Evolutionary conservation across 2,329 filamentous ascomycete species (phyloP), one percentile per base, ranked within the genome.

Genomic region (Paramyrothecium sp.): DNA sequence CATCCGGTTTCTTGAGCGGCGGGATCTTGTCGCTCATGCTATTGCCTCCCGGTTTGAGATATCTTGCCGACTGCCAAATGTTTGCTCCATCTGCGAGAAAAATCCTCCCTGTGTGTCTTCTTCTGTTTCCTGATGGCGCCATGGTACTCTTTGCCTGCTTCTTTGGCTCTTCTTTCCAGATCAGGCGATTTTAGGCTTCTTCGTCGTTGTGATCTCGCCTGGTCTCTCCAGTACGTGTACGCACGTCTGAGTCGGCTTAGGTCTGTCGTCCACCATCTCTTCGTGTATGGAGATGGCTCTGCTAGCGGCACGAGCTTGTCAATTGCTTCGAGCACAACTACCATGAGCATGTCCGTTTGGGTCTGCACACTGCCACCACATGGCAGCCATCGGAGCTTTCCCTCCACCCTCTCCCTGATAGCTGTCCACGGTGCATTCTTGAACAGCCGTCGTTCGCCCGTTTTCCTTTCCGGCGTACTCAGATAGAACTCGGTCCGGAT

Each of bases 1-100:
- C 54, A 47, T 66, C 63, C 21, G 52, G 54, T 49, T 54, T 60
- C 7, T 34, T 41, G 7, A 56, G 48, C 49, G 51, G 60, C 44
- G 64, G 65, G 21, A 66, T 58, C 54, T 65, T 66, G 47, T 57
- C 60, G 46, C 60, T 60, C 21, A 57, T 58, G 11, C 59, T 56
- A 3, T 56, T 56, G 51, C 61, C 54, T 30, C 57, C 49, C 4
- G 55, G 53, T 38, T 63, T 50, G 23, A 69, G 56, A 49, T 69
- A 68, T 54, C 63, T 66, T 3, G 65, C 63, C 16, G 65, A 61
- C 51, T 66, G 59, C 65, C 58, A 69, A 54, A 67, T 67, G 47
- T 68, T 67, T n/a, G 48, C 50, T 22, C 62, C 54, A 52, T 68
- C 64, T 2, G 56, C 65, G 12, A 69, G 59, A 48, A 46, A 68